Evolutionary conservation across 2,329 filamentous ascomycete genomes (phyloP).

Genomic region (Magnaporthales sp.): DNA sequence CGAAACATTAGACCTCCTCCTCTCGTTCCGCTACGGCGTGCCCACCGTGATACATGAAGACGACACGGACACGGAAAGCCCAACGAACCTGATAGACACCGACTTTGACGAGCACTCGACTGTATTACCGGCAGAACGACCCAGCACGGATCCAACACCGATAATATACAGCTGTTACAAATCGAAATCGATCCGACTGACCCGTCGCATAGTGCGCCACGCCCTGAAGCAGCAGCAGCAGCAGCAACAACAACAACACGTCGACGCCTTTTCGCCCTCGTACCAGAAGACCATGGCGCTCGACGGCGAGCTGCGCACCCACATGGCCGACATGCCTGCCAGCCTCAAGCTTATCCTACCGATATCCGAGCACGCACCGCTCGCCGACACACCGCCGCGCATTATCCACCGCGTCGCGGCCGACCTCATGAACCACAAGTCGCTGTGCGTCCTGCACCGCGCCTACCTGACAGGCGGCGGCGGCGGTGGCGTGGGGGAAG

Average conservation of each 20-base stretch:
- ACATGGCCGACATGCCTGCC: constrained; percentile 6
- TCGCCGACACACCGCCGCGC: constrained; percentile 34
- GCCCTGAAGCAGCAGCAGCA: constrained; percentile 23
- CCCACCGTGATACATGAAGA: constrained; percentile 37
- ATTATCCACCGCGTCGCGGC: constrained; percentile 45
- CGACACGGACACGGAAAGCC: constrained; percentile 53
- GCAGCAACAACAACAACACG: neutral
- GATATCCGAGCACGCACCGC: constrained; percentile 11
- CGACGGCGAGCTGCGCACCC: constrained; percentile 7
- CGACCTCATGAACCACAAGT: constrained; percentile 42
- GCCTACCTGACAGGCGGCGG: constrained; percentile 33
- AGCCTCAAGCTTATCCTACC: constrained; percentile 11
- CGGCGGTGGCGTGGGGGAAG: constrained; percentile 20
- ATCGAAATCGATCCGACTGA: constrained; percentile 22
- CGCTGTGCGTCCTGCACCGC: constrained; percentile 47
- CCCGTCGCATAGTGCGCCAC: constrained; percentile 31
- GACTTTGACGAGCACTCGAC: constrained; percentile 51
- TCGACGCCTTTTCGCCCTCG: neutral
- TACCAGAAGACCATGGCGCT: constrained; percentile 4
- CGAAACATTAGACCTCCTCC: constrained; percentile 37
- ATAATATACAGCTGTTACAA: constrained; percentile 46
- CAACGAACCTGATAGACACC: constrained; percentile 55
- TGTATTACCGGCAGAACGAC: constrained; percentile 46
- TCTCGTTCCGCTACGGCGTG: constrained; percentile 39
- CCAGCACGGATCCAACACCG: constrained; percentile 47